A percentile compares a stretch with the other conserved stretches of the same genome.
Evolutionary conservation across 768 basidiomycete species (phyloP).

Genomic region (Phanerodontia chrysosporium): DNA sequence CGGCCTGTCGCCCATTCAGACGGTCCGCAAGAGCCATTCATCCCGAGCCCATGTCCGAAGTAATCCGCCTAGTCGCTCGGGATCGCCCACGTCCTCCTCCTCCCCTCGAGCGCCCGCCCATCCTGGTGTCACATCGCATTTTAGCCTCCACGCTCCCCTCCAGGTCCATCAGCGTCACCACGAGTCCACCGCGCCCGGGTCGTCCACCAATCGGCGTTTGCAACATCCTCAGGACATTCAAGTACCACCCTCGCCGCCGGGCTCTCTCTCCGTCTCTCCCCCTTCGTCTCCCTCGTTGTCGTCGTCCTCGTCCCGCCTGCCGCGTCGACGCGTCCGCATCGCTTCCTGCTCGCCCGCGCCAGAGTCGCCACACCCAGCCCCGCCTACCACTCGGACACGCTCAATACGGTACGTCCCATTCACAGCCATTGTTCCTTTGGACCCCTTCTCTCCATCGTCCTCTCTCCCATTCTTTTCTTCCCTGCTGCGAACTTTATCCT

Average conservation of each 20-base stretch:
- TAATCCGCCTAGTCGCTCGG: slow-evolving; percentile 8
- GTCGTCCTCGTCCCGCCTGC: slow-evolving; percentile 15
- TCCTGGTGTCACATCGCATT: slow-evolving; percentile 5
- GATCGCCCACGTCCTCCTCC: slow-evolving; percentile 14
- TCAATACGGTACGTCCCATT: neutral
- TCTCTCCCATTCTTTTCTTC: neutral
- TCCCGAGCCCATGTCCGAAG: slow-evolving; percentile 16
- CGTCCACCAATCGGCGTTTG: slow-evolving; percentile 10
- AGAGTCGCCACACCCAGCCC: neutral
- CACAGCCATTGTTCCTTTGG: neutral
- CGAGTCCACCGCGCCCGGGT: slow-evolving; percentile 15
- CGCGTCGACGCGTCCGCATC: slow-evolving; percentile 6
- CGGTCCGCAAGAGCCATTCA: slow-evolving; percentile 7
- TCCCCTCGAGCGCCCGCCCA: slow-evolving; percentile 9
- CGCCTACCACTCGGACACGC: neutral
- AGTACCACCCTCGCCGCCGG: slow-evolving; percentile 15
- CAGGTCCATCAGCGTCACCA: slow-evolving; percentile 25
- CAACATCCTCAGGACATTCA: slow-evolving; percentile 17
- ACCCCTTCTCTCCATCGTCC: neutral
- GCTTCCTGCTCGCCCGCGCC: slow-evolving; percentile 7
- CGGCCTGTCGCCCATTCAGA: slow-evolving; percentile 8
- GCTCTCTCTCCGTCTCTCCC: slow-evolving; percentile 19
- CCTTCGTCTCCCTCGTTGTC: slow-evolving; percentile 14
- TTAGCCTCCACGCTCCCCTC: slow-evolving; percentile 13
- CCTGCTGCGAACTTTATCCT: slow-evolving; percentile 14